Base-by-base conservation (phyloP, 805 yeast species). In the Zygosaccharomyces kombuchaensis region DNA sequence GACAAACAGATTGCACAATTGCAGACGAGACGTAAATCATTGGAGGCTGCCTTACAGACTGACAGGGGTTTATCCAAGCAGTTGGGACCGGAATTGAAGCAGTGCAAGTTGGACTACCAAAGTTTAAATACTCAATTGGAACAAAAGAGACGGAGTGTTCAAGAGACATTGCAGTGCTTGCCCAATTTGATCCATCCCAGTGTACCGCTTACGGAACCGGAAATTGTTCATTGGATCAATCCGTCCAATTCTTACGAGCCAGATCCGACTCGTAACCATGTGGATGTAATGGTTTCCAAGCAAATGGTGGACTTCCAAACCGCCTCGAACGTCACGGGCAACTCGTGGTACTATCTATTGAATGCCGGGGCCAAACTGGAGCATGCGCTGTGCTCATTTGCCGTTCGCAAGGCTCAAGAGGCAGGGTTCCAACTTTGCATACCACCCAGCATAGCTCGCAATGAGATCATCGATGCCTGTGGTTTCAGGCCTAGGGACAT, bases 401-500 rank as follows among this genome's bases (percentile, higher is more conserved):
- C 95, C 0, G 63, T 91, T 42, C 69, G 76, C 27, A 65, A 72
- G 44, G 96, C 96, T 2, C 69, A 87, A 36, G 56, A 67, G 37
- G 60, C 71, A 8, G 96, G 95, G 0, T 93, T 86, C 67, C 65
- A 66, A 27, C 76, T 84, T 75, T 78, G 82, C 8, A 64, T 78
- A 9, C 97, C 98, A 0, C 99, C 99, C 1, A 78, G 95, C 0
- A 78, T 93, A 12, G 96, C 90, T 2, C 78, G 84, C 53, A 70
- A 80, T 14, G 95, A 86, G 51, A 71, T 87, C 4, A 80, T 90
- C 0, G 71, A 75, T 53, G 96, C 96, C 0, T 93, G 99, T 70
- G 99, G 99, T 0, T 93, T 90, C 69, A 81, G 83, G 58, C 99
- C 99, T 9, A 78, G 95, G 48, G 98, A 93, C 59, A 82, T 81